Evolutionary conservation across 768 basidiomycete species (phyloP), one percentile per base, ranked within the genome.

Genomic region (Lactarius tabidus): DNA sequence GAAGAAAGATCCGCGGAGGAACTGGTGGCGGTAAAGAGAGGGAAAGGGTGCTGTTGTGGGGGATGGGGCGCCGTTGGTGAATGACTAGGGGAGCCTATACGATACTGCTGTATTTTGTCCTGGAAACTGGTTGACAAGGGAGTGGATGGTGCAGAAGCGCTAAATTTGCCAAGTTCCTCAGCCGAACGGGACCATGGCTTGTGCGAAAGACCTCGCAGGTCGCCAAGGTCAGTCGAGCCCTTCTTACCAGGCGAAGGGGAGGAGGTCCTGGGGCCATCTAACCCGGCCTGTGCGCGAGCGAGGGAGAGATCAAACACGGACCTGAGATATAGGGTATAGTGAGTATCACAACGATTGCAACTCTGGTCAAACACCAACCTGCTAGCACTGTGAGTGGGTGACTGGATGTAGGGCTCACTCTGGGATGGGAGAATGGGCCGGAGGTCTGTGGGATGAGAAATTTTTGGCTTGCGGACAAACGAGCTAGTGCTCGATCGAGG

Each of bases 371-470:
- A 48, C 14, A 66, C 86, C 77, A 75, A 88, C 89, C 80, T 81
- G 72, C 79, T 77, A 68, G 82, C 81, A 64, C 80, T 78, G 59
- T 79, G 70, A 45, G 65, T 57, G 41, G 67, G 68, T 55, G 64
- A 60, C 28, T 70, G 67, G 33, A 77, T 76, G 69, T 84, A 84
- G 2, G 76, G 77, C 68, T 89, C 85, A 23, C 74, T 71, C 68
- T 76, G 77, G 20, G 74, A 76, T 3, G 76, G 69, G 68, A 89
- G 75, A 60, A 93, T 88, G 3, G 90, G 91, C 26, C 91, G 78
- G 10, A 90, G 91, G 70, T 93, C 91, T 6, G 90, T 91, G 1
- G 91, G 91, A 54, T 87, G 85, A 36, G 91, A 93, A 41, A 93
- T 93, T 80, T 91, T 92, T 60, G 85, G 88, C 67, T 88, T 90